Evolutionary conservation across 2,329 filamentous ascomycete genomes (phyloP), one percentile per base, ranked within the genome.

Genomic region (Pleomassaria siparia): DNA sequence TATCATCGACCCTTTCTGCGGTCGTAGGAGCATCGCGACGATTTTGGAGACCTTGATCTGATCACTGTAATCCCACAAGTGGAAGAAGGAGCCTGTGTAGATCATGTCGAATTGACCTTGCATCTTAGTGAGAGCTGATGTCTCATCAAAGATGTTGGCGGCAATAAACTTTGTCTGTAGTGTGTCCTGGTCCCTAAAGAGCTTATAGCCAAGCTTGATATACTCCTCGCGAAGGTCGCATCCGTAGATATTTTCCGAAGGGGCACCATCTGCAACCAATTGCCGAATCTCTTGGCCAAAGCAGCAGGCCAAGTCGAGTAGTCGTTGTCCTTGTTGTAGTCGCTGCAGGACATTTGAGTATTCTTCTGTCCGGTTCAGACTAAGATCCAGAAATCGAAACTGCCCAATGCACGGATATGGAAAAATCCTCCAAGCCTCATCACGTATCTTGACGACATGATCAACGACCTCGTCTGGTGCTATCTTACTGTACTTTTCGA

Each of bases 181-280:
- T 26, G 46, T 72, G n/a, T 69, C 59, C 21, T 47, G 49, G 44
- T 71, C 67, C 6, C 41, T 33, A 47, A 70, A 70, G 16, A 70
- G 56, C 41, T 61, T 49, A 48, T 67, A 83, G 22, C 82, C 82
- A n/a, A 81, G 64, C 10, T 81, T 73, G 43, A 83, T 72, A 54
- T 83, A 80, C 10, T 60, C 56, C 1, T 53, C 18, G 24, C 62
- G 55, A 15, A 76, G 54, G 47, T 78, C 74, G 12, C 63, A 61
- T 20, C 73, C 74, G 39, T 62, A 64, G 1, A 75, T 60, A 25
- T 72, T 72, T 21, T 63, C 53, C 2, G 66, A 50, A 2, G 73
- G 73, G 2, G 62, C 72, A n/a, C 32, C 32, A 18, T 35, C 32
- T 20, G 40, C 37, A 13, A 64, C 66, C 10, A 77, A 61, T 42